Percentiles rank a stretch among this genome's conserved stretches.
Evolutionary conservation across 108 stramenopile species (phyloP).

Genomic region (Fragilariopsis cylindrus): DNA sequence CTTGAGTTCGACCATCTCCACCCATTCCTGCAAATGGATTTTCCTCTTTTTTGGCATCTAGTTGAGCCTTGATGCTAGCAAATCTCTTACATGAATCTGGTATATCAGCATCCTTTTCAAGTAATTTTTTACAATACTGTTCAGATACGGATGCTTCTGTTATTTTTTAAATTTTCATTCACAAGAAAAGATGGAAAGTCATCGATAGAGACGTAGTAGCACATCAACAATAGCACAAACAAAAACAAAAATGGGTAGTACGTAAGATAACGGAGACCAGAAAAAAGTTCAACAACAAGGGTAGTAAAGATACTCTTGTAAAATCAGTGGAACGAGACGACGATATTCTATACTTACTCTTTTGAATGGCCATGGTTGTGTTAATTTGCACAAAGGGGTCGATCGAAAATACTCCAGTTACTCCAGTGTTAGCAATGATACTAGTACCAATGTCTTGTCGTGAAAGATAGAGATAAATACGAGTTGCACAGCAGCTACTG

Average conservation of each 20-base stretch:
- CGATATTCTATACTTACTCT: background rate
- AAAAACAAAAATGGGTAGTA: no score
- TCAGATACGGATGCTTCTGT: conserved; percentile 20
- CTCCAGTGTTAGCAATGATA: no score
- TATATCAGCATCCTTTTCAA: conserved; percentile 26
- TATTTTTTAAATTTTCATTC: background rate
- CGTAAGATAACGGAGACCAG: background rate
- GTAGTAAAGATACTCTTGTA: background rate
- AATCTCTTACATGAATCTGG: conserved; percentile 34
- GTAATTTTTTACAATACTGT: conserved; percentile 27
- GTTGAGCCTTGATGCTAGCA: conserved; percentile 30
- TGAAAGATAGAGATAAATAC: no score
- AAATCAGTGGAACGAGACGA: background rate
- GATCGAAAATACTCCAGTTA: no score
- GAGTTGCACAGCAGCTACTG: no score
- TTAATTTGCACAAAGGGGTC: background rate
- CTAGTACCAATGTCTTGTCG: no score
- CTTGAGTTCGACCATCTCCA: conserved; percentile 18
- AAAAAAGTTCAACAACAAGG: background rate
- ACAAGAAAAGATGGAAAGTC: no score
- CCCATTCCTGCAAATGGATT: conserved; percentile 35
- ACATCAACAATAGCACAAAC: no score
- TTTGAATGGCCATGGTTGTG: conserved; percentile 8
- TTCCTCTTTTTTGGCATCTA: conserved; percentile 19
- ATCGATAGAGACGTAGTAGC: no score